These are phyloP conservation scores for Kernera saxatilis DNA, from an alignment of 345 rosid genomes.

Conservation along the genomic window DNA sequence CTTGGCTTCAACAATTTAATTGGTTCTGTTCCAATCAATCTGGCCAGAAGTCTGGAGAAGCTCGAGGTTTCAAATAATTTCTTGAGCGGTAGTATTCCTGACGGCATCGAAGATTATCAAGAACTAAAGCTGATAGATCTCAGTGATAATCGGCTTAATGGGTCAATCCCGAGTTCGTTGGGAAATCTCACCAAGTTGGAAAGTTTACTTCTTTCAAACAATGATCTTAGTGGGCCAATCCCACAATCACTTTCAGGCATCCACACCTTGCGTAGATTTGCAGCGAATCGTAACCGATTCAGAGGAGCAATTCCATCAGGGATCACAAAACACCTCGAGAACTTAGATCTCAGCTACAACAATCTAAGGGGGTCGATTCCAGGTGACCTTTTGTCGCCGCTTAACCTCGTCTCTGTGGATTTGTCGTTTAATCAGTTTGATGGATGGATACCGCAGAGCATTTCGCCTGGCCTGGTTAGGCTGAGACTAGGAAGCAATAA, in stretches of 20 bases:
- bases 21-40: constrained; percentile 43
- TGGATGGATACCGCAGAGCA: constrained; percentile 43
- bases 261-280: constrained; percentile 44
- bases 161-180: constrained; percentile 45
- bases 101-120: constrained; percentile 28
- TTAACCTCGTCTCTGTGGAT: constrained; percentile 40
- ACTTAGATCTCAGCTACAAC: constrained; percentile 61
- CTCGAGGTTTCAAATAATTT: constrained; percentile 41
- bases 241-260: constrained; percentile 42
- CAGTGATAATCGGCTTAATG: constrained; percentile 39
- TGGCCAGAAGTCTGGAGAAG: constrained; percentile 38
- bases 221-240: constrained; percentile 39
- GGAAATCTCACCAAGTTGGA: constrained; percentile 47
- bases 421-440: constrained; percentile 45
- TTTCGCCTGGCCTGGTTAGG: constrained; percentile 47
- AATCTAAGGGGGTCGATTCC: constrained; percentile 44
- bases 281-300: constrained; percentile 53
- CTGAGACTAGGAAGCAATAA: constrained; percentile 64
- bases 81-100: constrained; percentile 47
- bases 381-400: constrained; percentile 34
- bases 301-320: constrained; percentile 43
- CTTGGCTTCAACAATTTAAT: constrained; percentile 36
- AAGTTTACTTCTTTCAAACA: constrained; percentile 47
- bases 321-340: constrained; percentile 40
- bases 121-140: constrained; percentile 50